Base-by-base conservation (phyloP, 1,139 yeast species). In the Pichia terricola region DNA sequence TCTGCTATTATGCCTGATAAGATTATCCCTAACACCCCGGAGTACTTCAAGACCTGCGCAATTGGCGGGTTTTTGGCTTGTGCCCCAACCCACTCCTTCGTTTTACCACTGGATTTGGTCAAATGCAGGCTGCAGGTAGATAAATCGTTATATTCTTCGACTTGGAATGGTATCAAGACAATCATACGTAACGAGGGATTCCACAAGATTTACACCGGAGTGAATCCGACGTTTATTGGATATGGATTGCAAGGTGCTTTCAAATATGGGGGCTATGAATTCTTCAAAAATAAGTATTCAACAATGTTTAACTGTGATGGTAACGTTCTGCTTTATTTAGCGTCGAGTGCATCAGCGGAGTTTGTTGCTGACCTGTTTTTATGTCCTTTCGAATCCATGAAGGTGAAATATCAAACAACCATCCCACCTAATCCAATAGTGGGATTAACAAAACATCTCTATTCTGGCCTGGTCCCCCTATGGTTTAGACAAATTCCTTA, bases 401-500 rank as follows among this genome's bases (percentile, higher is more conserved):
- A 88, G 66, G 96, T 88, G 53, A 83, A 79, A 65, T 86, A 94
- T 50, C 97, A 89, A 66, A 87, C 96, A 38, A 81, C 95, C 8
- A 72, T 86, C 53, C 96, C 96, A 35, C 96, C 89, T 46, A 51
- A 51, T 5, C 43, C 33, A 35, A 53, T 56, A 6, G 39, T 43
- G 5, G 53, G 54, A 9, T 46, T 60, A 32, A 52, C 50, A 49
- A 75, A 69, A 22, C 88, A 85, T 22, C 72, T 89, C 47, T 89
- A 87, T 70, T 83, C 84, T 61, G 96, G 96, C 42, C 68, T 89
- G 49, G 80, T 78, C 10, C 96, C 97, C 33, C 72, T 89, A 56
- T 88, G 96, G 96, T 77, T 80, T 51, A 81, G 96, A 70, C 96
- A 89, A 66, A 83, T 89, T 54, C 96, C 96, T 27, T 89, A 89